phyloP scores from a whole-genome alignment of 345 rosid species.

The Salix exigua region DNA sequence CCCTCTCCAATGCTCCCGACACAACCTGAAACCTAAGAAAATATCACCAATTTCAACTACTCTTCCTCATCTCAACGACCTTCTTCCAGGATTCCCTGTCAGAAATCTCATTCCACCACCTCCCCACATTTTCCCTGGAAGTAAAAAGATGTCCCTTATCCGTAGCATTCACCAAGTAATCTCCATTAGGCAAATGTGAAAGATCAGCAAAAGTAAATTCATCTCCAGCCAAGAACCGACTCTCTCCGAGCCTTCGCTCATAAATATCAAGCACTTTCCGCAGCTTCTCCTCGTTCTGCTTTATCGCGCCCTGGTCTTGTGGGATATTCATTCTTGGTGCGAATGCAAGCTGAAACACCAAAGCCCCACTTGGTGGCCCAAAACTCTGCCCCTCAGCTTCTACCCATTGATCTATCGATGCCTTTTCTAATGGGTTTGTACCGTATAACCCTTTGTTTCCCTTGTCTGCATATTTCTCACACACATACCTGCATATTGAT shows the following conservation, averaged over 20 bases:
- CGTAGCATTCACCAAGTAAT: slow-evolving; percentile 40
- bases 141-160: slow-evolving; percentile 41
- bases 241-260: slow-evolving; percentile 49
- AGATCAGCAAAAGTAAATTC: slow-evolving; percentile 73
- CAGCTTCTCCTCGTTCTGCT: slow-evolving; percentile 48
- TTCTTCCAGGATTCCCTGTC: slow-evolving; percentile 67
- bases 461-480: slow-evolving; percentile 46
- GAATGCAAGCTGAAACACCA: slow-evolving; percentile 59
- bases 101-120: slow-evolving; percentile 77
- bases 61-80: slow-evolving; percentile 51
- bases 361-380: slow-evolving; percentile 46
- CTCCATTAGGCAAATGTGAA: slow-evolving; percentile 55
- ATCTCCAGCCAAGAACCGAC: slow-evolving; percentile 59
- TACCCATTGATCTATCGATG: slow-evolving; percentile 77
- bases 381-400: slow-evolving; percentile 68
- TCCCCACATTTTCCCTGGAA: slow-evolving; percentile 51
- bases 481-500: slow-evolving; percentile 56
- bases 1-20: too few relatives aligned
- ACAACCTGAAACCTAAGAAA: background rate
- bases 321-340: slow-evolving; percentile 53
- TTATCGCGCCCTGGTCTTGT: slow-evolving; percentile 45
- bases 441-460: slow-evolving; percentile 54
- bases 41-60: background rate
- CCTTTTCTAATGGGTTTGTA: slow-evolving; percentile 49
- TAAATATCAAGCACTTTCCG: slow-evolving; percentile 56